Evolutionary conservation across 495 filamentous ascomycete genomes (phyloP).

Genomic region (Xylaria venustula): DNA sequence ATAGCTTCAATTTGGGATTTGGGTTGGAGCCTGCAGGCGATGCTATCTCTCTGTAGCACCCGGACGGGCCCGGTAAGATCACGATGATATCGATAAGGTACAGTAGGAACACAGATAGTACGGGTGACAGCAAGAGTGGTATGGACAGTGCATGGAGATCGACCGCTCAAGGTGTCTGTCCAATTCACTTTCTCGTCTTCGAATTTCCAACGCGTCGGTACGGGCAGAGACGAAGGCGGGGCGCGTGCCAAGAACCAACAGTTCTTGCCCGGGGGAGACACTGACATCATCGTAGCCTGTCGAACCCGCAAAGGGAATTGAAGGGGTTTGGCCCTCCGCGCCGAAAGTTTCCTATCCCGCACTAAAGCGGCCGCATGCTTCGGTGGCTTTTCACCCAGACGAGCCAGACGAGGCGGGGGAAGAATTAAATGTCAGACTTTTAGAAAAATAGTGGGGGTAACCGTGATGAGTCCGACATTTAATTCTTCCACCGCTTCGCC

Average conservation of each 20-base stretch:
- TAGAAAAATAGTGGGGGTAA: too few relatives aligned
- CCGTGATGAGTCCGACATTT: too few relatives aligned
- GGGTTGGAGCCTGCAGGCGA: background rate
- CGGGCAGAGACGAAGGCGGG: background rate
- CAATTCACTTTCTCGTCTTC: background rate
- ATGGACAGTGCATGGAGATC: too few relatives aligned
- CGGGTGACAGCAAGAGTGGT: too few relatives aligned
- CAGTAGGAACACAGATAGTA: too few relatives aligned
- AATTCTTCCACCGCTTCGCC: too few relatives aligned
- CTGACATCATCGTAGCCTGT: slow-evolving; percentile 1
- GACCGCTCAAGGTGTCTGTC: background rate
- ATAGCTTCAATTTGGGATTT: slow-evolving; percentile 10
- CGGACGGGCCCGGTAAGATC: background rate
- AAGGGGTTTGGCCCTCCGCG: background rate
- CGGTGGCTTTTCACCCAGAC: background rate
- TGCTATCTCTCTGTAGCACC: background rate
- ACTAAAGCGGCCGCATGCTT: background rate
- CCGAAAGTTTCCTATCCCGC: background rate
- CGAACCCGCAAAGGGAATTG: background rate
- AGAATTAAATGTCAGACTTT: too few relatives aligned
- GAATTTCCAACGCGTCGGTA: background rate
- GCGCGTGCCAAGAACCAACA: too few relatives aligned
- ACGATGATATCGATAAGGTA: background rate
- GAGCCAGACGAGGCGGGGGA: too few relatives aligned
- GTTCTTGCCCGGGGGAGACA: background rate